phyloP scores from a whole-genome alignment of 2,329 filamentous ascomycete genomes.

The Paracoccidioides lutzii region DNA sequence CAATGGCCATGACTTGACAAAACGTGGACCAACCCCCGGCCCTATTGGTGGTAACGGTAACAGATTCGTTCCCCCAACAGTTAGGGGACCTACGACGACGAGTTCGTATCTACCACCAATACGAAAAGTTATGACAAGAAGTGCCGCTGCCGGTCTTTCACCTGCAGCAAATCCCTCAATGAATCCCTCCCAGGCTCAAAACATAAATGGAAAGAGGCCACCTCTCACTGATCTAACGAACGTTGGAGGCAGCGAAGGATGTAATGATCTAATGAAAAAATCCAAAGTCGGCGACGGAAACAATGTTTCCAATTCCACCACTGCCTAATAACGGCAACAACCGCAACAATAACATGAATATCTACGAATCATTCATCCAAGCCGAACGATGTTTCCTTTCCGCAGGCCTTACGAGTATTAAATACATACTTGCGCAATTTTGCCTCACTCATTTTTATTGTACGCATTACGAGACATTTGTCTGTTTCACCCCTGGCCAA shows the following conservation, averaged over 20 bases:
- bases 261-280: conserved; percentile 8
- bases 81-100: conserved; percentile 21
- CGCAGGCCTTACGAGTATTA: not conserved
- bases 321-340: not conserved
- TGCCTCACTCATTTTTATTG: not conserved
- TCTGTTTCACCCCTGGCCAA: not conserved
- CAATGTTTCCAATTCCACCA: not conserved
- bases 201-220: conserved; percentile 29
- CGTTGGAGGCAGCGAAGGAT: conserved; percentile 15
- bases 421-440: not conserved
- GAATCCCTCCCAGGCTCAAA: conserved; percentile 2
- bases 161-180: not conserved
- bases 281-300: conserved; percentile 2
- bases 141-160: not conserved
- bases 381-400: not conserved
- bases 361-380: not conserved
- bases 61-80: not conserved
- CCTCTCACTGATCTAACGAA: conserved; percentile 36
- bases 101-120: conserved; percentile 4
- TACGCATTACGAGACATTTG: not conserved
- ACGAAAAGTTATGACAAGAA: conserved; percentile 5
- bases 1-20: conserved; percentile 15
- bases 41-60: not conserved
- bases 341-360: not conserved
- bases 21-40: not conserved